phyloP scores from a whole-genome alignment of 208 protist species.

The Trypanosoma melophagium region DNA sequence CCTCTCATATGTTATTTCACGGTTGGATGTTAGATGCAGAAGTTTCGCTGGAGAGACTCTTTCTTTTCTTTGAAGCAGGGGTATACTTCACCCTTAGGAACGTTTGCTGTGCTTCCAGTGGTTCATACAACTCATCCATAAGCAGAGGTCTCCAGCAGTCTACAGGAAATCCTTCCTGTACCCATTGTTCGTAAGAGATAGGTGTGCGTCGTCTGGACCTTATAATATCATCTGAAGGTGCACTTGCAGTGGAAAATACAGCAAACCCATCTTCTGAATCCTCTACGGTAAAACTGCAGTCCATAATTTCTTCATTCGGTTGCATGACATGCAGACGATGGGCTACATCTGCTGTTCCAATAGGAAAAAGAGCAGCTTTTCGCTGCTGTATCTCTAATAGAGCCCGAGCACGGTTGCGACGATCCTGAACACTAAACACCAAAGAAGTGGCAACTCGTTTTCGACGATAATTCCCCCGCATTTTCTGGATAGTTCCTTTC shows the following conservation, averaged over 20 bases:
- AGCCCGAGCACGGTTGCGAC: conserved; percentile 57
- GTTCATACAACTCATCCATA: conserved; percentile 58
- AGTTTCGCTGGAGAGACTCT: background rate
- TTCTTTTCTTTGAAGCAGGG: background rate
- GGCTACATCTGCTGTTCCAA: conserved; percentile 52
- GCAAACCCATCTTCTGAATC: background rate
- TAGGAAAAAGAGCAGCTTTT: conserved; percentile 52
- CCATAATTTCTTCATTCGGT: conserved; percentile 16
- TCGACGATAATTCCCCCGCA: conserved; percentile 4
- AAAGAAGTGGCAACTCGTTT: conserved; percentile 19
- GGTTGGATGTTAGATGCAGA: background rate
- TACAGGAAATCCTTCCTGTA: conserved; percentile 46
- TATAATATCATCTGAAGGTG: background rate
- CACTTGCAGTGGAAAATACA: background rate
- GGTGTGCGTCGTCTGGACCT: conserved; percentile 4
- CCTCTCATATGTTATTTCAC: background rate
- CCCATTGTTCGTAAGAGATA: conserved; percentile 57
- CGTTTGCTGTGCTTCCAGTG: conserved; percentile 46
- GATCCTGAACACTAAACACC: conserved; percentile 65
- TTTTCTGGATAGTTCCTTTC: background rate
- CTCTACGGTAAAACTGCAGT: background rate
- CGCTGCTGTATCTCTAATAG: conserved; percentile 50
- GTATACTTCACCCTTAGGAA: conserved; percentile 57
- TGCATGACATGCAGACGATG: conserved; percentile 37
- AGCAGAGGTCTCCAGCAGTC: conserved; percentile 56